Evolutionary conservation across 768 basidiomycete genomes (phyloP).

Genomic region (Baorangia bicolor): DNA sequence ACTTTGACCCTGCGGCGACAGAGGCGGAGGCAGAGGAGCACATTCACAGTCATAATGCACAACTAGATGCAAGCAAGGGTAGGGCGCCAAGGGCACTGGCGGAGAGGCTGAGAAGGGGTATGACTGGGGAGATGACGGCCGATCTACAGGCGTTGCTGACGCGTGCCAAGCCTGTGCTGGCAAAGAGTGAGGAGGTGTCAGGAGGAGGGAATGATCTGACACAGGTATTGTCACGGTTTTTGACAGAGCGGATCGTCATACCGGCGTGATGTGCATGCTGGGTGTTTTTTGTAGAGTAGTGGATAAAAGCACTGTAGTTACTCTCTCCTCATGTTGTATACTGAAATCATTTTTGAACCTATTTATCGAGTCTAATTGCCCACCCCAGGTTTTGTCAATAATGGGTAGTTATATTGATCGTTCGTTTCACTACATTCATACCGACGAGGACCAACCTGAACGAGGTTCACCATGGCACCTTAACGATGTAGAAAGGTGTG

Average conservation of each 20-base stretch:
- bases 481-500: no score
- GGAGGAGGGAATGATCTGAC: conserved; percentile 52
- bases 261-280: conserved; percentile 31
- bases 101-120: conserved; percentile 66
- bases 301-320: conserved; percentile 20
- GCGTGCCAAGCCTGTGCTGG: conserved; percentile 63
- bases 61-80: conserved; percentile 34
- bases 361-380: neutral
- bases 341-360: neutral
- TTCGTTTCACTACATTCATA: no score
- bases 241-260: conserved; percentile 57
- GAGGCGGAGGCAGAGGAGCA: conserved; percentile 50
- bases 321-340: neutral
- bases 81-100: conserved; percentile 51
- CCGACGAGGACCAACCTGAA: no score
- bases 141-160: conserved; percentile 67
- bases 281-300: neutral
- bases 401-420: no score
- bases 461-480: no score
- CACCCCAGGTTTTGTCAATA: no score
- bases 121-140: conserved; percentile 77
- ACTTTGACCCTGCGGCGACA: conserved; percentile 46
- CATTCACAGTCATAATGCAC: conserved; percentile 7
- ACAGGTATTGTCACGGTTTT: conserved; percentile 58
- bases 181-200: conserved; percentile 50